Percentiles rank a stretch among this genome's conserved stretches.
Evolutionary conservation across 2,329 filamentous ascomycete genomes (phyloP).

Genomic region (Aaosphaeria pasadenensis): DNA sequence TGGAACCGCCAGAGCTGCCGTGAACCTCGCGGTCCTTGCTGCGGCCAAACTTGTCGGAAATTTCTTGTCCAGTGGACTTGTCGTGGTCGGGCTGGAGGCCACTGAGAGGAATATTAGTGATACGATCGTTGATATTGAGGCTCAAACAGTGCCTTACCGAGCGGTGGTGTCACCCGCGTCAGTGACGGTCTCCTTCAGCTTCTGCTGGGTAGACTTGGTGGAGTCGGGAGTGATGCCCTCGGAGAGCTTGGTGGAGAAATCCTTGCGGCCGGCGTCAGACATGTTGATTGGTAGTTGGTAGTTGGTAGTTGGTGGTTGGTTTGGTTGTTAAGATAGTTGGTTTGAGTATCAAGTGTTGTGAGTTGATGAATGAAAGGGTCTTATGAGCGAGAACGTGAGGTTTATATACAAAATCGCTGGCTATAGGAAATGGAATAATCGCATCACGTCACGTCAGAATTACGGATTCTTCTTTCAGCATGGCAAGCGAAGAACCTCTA

Average conservation of each 20-base stretch:
- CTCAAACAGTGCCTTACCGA: conserved; percentile 37
- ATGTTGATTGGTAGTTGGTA: conserved; percentile 44
- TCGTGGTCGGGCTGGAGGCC: conserved; percentile 50
- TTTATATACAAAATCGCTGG: too few species aligned
- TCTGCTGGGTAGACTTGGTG: conserved; percentile 60
- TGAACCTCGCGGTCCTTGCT: conserved; percentile 37
- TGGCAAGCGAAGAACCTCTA: too few species aligned
- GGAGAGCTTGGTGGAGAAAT: conserved; percentile 54
- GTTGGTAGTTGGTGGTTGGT: conserved; percentile 21
- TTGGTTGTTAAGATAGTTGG: conserved; percentile 12
- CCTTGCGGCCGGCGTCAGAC: conserved; percentile 63
- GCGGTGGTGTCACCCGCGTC: conserved; percentile 54
- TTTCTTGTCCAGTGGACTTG: conserved; percentile 55
- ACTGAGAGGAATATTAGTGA: conserved; percentile 27
- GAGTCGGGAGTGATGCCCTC: conserved; percentile 59
- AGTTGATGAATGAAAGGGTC: conserved; percentile 14
- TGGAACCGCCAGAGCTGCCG: conserved; percentile 34
- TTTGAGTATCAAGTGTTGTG: conserved; percentile 8
- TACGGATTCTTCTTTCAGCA: too few species aligned
- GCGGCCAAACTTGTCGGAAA: conserved; percentile 39
- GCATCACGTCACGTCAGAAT: too few species aligned
- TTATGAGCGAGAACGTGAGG: too few species aligned
- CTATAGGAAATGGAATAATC: too few species aligned
- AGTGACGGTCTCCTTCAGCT: conserved; percentile 56
- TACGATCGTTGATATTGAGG: background rate